Evolutionary conservation across 2,329 filamentous ascomycete species (phyloP).

Genomic region (Drechslerella dactyloides): DNA sequence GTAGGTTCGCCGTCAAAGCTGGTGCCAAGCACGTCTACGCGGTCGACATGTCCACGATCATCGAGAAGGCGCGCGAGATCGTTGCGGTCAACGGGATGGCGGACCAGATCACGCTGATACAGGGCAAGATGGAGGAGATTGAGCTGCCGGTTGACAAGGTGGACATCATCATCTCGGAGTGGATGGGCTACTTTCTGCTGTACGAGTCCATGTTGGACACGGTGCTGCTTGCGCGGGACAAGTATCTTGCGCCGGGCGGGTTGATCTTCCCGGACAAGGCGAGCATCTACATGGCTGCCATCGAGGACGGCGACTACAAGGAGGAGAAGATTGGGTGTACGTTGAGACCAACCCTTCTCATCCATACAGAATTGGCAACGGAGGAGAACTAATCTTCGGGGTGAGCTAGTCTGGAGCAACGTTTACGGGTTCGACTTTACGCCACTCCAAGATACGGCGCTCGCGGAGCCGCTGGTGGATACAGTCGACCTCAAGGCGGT

Average conservation of each 20-base stretch:
- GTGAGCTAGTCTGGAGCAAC: slow-evolving; percentile 86
- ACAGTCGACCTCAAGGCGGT: slow-evolving; percentile 97
- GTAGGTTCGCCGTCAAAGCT: slow-evolving; percentile 92
- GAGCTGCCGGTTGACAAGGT: slow-evolving; percentile 91
- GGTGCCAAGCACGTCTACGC: slow-evolving; percentile 98
- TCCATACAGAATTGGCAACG: background rate
- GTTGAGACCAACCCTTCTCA: slow-evolving; percentile 57
- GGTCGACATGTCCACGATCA: slow-evolving; percentile 99
- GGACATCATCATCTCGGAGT: slow-evolving; percentile 99
- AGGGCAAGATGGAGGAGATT: slow-evolving; percentile 99
- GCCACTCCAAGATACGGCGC: slow-evolving; percentile 88
- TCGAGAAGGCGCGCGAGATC: slow-evolving; percentile 96
- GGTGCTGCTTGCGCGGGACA: slow-evolving; percentile 93
- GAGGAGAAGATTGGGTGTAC: slow-evolving; percentile 99
- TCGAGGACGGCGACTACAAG: slow-evolving; percentile 99
- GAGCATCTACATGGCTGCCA: slow-evolving; percentile 93
- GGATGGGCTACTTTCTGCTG: slow-evolving; percentile 99
- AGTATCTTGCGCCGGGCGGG: slow-evolving; percentile 82
- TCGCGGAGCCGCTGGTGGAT: slow-evolving; percentile 95
- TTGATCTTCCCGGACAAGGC: slow-evolving; percentile 99
- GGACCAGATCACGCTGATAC: slow-evolving; percentile 94
- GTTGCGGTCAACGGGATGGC: slow-evolving; percentile 88
- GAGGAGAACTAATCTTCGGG: background rate
- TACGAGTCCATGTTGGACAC: slow-evolving; percentile 99
- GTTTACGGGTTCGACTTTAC: slow-evolving; percentile 98